Evolutionary conservation across 2,329 filamentous ascomycete species (phyloP), one percentile per base, ranked within the genome.

Genomic region (Sarocladium kiliense): DNA sequence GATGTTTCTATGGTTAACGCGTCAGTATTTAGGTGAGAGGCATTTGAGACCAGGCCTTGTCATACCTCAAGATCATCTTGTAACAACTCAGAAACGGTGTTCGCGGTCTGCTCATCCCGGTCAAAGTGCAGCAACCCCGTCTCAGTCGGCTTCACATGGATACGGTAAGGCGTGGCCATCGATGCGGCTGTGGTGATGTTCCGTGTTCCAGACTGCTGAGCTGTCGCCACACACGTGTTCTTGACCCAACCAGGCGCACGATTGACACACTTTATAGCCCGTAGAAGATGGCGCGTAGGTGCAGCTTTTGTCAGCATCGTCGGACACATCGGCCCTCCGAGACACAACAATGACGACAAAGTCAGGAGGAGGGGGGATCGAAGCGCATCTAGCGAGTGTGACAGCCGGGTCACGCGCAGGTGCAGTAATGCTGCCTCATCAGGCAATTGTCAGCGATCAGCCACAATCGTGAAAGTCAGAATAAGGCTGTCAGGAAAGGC

Each of bases 21-120:
- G n/a, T n/a, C n/a, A n/a, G n/a, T n/a, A n/a, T n/a, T n/a, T n/a
- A n/a, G n/a, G n/a, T n/a, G n/a, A n/a, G n/a, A n/a, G n/a, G n/a
- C n/a, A n/a, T n/a, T n/a, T n/a, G n/a, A n/a, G n/a, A n/a, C n/a
- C n/a, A n/a, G n/a, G n/a, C n/a, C n/a, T n/a, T n/a, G 12, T 16
- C 11, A 39, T 62, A 79, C 74, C 71, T 84, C 81, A 60, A 94
- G 79, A 64, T 96, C 91, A 56, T 85, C 74, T 66, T 96, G 89
- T 18, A 97, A 72, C 3, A 96, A 71, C 59, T 88, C 76, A 3
- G 84, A 86, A 1, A 81, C 77, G 57, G 76, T 85, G 37, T 74
- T 71, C 0, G 90, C 88, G 0, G 85, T 78, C 32, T 84, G 82
- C 2, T 79, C 70, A 2, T 74, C 80, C 66, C 81, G 71, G 58